Conservation (phyloP, 2,329 filamentous ascomycete genomes). For the Cadophora sp. region DNA sequence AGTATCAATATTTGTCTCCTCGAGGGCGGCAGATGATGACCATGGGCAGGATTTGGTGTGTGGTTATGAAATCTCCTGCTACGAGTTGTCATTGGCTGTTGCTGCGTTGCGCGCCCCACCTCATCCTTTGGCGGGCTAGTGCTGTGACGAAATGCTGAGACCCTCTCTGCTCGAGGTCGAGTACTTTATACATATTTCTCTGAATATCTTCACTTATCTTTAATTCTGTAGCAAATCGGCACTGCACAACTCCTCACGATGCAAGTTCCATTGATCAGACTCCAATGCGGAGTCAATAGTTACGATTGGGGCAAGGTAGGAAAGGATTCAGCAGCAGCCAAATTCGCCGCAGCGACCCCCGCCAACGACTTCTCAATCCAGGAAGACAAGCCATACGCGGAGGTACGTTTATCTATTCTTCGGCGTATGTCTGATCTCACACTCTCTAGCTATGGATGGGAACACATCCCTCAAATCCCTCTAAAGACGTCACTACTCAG, state of each 20-base stretch:
- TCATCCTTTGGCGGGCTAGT: background rate
- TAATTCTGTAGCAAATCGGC: no score
- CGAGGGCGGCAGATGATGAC: background rate
- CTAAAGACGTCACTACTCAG: constrained; percentile 84
- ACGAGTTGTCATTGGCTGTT: background rate
- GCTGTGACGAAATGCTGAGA: background rate
- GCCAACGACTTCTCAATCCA: constrained; percentile 77
- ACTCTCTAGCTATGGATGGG: constrained; percentile 91
- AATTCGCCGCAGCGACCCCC: constrained; percentile 86
- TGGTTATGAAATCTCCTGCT: constrained; percentile 15
- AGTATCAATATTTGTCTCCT: constrained; percentile 16
- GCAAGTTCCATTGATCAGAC: constrained; percentile 77
- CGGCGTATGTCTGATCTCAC: constrained; percentile 51
- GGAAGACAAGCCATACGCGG: constrained; percentile 90
- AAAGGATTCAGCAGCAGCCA: constrained; percentile 83
- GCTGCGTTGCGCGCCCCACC: background rate
- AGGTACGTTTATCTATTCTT: constrained; percentile 59
- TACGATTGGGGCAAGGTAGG: constrained; percentile 99
- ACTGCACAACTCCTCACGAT: constrained; percentile 28
- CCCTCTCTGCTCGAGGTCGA: background rate
- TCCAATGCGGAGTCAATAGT: constrained; percentile 94
- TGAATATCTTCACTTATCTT: constrained; percentile 4
- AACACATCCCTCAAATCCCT: constrained; percentile 94
- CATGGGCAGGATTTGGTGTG: constrained; percentile 16
- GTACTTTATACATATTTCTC: background rate